Base-by-base conservation (phyloP, 2,329 filamentous ascomycete genomes). In the Elsinoe fawcettii region DNA sequence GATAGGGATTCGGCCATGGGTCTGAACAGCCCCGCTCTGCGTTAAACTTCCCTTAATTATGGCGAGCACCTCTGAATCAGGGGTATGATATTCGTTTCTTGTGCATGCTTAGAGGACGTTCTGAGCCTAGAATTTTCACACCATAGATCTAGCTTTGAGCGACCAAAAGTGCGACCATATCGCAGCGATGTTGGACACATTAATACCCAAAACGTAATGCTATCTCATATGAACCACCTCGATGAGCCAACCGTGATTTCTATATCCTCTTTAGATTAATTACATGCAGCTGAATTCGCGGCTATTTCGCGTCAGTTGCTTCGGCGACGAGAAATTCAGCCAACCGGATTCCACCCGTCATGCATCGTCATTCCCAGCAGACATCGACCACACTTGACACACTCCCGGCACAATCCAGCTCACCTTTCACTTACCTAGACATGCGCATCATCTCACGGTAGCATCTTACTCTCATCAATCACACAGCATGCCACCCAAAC, bases 401-500 rank as follows among this genome's bases (percentile, higher is more conserved):
- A 37, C 34, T 37, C 34, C 3, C 47, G 20, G 32, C 49, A 37
- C n/a, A 9, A 16, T n/a, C 25, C n/a, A 51, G 7, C 5, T 9
- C 5, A 51, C n/a, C 20, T 51, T 14, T 25, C 46, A 51, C 46
- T 25, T 51, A 51, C 46, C 46, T 51, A 51, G 46, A 22, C 14
- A 51, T 51, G 23, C 22, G 3, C 25, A 32, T 14, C 3, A 32
- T 51, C 46, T 18, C 25, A 32, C 46, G 27, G 25, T 51, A 51
- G 27, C 46, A 51, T 51, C 12, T 34, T 8, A 16, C n/a, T 12
- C 46, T 32, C 23, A 55, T 41, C 54, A 18, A 4, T 55, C 36
- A 43, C 22, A 36, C 56, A 64, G 16, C 47, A 77, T 77, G 75
- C 70, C 75, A 54, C 74, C 76, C 16, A 76, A 75, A 63, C 70